These are phyloP conservation scores for Chara braunii DNA, from an alignment of 139 green algal species.

Conservation along the genomic window DNA sequence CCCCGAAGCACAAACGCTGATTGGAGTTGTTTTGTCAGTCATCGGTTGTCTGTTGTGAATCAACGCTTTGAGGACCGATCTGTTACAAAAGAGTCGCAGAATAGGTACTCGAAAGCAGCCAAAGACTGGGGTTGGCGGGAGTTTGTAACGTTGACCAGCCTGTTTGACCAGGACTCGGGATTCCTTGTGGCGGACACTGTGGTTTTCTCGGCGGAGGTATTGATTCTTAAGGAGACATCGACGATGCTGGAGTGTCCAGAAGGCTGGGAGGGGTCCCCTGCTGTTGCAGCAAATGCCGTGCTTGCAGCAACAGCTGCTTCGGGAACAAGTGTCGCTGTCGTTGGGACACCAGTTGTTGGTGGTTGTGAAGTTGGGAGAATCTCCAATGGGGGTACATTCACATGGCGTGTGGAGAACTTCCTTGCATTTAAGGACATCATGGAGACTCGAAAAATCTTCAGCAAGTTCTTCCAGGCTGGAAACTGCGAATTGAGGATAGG, in stretches of 20 bases:
- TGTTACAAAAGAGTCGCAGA: slow-evolving; percentile 61
- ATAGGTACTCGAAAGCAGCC: slow-evolving; percentile 54
- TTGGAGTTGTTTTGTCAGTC: slow-evolving; percentile 64
- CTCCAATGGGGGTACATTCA: slow-evolving; percentile 41
- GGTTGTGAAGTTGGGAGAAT: not conserved
- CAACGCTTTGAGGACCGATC: slow-evolving; percentile 43
- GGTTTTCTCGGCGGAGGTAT: slow-evolving; percentile 57
- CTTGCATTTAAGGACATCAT: slow-evolving; percentile 62
- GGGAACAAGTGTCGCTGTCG: not conserved
- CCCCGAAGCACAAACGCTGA: slow-evolving; percentile 24
- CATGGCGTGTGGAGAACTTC: slow-evolving; percentile 67
- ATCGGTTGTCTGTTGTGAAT: slow-evolving; percentile 60
- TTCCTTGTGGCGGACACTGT: slow-evolving; percentile 53
- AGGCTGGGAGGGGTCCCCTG: not conserved
- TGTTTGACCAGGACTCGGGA: slow-evolving; percentile 62
- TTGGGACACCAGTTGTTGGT: not conserved
- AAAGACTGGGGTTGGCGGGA: slow-evolving; percentile 72
- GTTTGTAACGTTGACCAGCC: slow-evolving; percentile 58
- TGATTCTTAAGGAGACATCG: slow-evolving; percentile 54
- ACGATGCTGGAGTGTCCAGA: slow-evolving; percentile 22
- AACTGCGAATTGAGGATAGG: slow-evolving; percentile 57
- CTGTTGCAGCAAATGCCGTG: not conserved
- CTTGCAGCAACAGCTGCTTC: not conserved
- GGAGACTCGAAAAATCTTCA: slow-evolving; percentile 69
- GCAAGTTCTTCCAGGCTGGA: slow-evolving; percentile 48